A percentile compares a stretch with the other conserved stretches of the same genome.
Evolutionary conservation across 257 asterid genomes (phyloP).

Genomic region (Fraxinus pennsylvanica): DNA sequence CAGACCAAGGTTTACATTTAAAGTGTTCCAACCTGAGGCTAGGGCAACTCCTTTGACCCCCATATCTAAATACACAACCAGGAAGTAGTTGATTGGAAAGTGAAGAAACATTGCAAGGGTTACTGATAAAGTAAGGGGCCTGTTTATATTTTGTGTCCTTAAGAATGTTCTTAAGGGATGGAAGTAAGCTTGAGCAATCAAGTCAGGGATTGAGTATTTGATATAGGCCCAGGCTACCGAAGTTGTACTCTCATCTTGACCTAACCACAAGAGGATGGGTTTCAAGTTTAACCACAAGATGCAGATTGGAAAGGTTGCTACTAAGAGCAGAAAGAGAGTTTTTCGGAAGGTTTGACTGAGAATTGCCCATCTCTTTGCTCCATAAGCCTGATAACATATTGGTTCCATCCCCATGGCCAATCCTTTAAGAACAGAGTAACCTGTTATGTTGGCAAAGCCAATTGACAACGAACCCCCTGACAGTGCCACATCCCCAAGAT

Average conservation of each 20-base stretch:
- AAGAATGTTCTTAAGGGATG: conserved; percentile 50
- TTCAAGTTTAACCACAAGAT: conserved; percentile 47
- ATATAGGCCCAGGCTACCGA: conserved; percentile 40
- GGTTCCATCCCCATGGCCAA: conserved; percentile 58
- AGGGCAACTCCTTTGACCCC: conserved; percentile 53
- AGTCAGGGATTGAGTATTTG: conserved; percentile 49
- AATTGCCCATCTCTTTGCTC: conserved; percentile 48
- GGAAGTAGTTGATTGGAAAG: conserved; percentile 45
- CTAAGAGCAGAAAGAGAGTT: conserved; percentile 44
- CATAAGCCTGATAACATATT: conserved; percentile 53
- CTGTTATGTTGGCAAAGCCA: conserved; percentile 49
- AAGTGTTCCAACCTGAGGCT: conserved; percentile 53
- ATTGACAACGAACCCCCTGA: conserved; percentile 50
- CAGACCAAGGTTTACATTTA: conserved; percentile 42
- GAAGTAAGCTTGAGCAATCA: conserved; percentile 48
- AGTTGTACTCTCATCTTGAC: conserved; percentile 38
- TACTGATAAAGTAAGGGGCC: conserved; percentile 43
- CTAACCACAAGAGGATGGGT: conserved; percentile 47
- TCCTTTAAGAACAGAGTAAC: conserved; percentile 50
- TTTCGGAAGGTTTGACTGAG: conserved; percentile 40
- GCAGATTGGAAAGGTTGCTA: conserved; percentile 35
- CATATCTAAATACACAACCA: conserved; percentile 36
- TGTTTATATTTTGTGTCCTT: conserved; percentile 55
- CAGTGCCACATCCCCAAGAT: conserved; percentile 44
- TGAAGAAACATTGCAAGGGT: conserved; percentile 47